Base-by-base conservation (phyloP, 169 alveolate species). In the Blepharisma undulans region DNA sequence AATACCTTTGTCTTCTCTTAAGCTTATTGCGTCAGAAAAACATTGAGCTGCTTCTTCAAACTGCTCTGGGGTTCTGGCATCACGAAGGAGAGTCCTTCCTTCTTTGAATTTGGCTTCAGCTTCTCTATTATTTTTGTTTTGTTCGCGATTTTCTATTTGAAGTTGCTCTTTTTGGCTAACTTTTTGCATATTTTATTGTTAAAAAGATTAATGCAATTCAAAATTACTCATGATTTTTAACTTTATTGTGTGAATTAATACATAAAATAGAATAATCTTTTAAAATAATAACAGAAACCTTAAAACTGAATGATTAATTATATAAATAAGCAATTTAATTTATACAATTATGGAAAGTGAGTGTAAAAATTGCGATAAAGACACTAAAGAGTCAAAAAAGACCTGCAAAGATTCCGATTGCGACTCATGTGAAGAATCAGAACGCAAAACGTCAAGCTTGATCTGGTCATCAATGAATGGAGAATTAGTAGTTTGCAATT, bases 1-100 rank as follows among this genome's bases (percentile, higher is more conserved):
- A 59, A 79, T 87, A 1, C 95, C 92, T 74, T 80, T 36, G 36
- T 80, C 78, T 48, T 89, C 76, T 7, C 74, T n/a, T 27, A 61
- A 30, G n/a, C 77, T 59, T 27, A 91, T 85, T 22, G 93, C 93
- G 36, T 91, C 93, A 21, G 93, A 87, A 34, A 91, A 74, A 48
- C 66, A 29, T 16, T 34, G 74, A 18, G 92, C 87, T 21, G 60
- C 76, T 10, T n/a, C 29, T 27, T 90, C 91, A 29, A 82, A 27
- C 60, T 90, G 88, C 78, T 48, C 88, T 5, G 81, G 93, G 4
- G 87, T 85, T 76, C 82, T 78, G 29, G 93, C 84, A 33, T 90
- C 90, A 48, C 82, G 80, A 25, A 90, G 25, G 27, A 90, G 71
- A 7, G 90, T 32, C 86, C 72, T 61, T 22, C 92, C 93, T 82